Evolutionary conservation across 768 basidiomycete species (phyloP), one percentile per base, ranked within the genome.

Genomic region (Trametes coccinea): DNA sequence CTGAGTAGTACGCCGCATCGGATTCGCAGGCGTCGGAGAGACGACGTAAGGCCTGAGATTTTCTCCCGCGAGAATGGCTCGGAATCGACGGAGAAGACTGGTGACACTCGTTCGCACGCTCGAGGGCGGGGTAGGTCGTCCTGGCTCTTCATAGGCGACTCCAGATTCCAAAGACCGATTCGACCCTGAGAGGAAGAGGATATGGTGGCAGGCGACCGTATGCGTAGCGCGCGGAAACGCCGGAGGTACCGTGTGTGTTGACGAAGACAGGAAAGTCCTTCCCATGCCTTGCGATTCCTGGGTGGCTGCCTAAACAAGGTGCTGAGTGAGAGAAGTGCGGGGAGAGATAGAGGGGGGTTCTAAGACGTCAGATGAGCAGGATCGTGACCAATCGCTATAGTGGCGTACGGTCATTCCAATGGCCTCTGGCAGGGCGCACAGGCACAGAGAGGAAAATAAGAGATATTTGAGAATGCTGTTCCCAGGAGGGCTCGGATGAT

Each of bases 11-110:
- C 16, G 47, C 47, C 48, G 43, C 56, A 50, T n/a, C 48, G 56
- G 43, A 58, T 8, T 58, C 55, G 55, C 55, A 37, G n/a, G 48
- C 5, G 43, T 31, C 22, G 33, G 17, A 31, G 45, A 16, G 48
- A 17, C 34, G 56, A 58, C 56, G 56, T 59, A 52, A 59, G 22
- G 48, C 41, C 41, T 43, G 41, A 14, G 41, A 45, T 27, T 44
- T 29, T 48, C 48, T 52, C 57, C 49, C 57, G 49, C 57, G 41
- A 59, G 49, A 59, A 45, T 41, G 39, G 37, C 27, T 22, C 33
- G 46, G 29, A 27, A 16, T 50, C 29, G 37, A 9, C 48, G 39
- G 22, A 49, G 56, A 58, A 41, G 48, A 11, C 41, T 44, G 14
- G 34, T 34, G 1, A 31, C 17, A 16, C 13, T 13, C 17, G 56